phyloP scores from a whole-genome alignment of 2,329 filamentous ascomycete species.

The Colletotrichum sp. region DNA sequence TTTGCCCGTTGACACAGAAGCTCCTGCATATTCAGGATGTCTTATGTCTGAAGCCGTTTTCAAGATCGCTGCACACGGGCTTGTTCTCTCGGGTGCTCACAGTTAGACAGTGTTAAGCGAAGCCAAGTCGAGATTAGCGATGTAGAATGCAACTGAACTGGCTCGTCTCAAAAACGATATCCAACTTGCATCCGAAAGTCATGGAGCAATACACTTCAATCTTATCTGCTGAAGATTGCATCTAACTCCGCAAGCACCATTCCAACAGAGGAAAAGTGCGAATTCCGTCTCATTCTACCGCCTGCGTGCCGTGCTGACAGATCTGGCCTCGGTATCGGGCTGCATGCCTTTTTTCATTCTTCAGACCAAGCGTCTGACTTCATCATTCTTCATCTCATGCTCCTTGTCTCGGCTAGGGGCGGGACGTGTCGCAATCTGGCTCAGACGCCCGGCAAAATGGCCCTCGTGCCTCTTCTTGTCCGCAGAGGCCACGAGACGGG shows the following conservation, averaged over 20 bases:
- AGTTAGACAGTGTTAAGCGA: not conserved
- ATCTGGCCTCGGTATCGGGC: not conserved
- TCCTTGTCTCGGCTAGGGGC: not conserved
- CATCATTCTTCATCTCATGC: slow-evolving; percentile 9
- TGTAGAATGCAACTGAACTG: not conserved
- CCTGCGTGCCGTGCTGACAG: not conserved
- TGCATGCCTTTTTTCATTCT: not conserved
- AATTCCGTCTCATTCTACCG: not conserved
- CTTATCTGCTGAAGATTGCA: not conserved
- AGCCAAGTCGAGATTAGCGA: not conserved
- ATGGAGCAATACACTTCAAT: not conserved
- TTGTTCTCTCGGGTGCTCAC: not conserved
- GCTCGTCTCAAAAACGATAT: not conserved
- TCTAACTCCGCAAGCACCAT: not conserved
- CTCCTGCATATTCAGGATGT: not conserved
- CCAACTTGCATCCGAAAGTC: not conserved
- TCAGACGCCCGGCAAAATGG: not conserved
- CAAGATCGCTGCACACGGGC: not conserved
- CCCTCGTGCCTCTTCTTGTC: not conserved
- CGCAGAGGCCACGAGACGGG: not conserved
- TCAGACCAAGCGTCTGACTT: not conserved
- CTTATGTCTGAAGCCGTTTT: not conserved
- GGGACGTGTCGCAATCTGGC: not conserved
- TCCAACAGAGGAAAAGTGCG: not conserved
- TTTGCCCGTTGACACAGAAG: not conserved